Evolutionary conservation across 306 rosid genomes (phyloP), one percentile per base, ranked within the genome.

Genomic region (Cucurbita pepo): DNA sequence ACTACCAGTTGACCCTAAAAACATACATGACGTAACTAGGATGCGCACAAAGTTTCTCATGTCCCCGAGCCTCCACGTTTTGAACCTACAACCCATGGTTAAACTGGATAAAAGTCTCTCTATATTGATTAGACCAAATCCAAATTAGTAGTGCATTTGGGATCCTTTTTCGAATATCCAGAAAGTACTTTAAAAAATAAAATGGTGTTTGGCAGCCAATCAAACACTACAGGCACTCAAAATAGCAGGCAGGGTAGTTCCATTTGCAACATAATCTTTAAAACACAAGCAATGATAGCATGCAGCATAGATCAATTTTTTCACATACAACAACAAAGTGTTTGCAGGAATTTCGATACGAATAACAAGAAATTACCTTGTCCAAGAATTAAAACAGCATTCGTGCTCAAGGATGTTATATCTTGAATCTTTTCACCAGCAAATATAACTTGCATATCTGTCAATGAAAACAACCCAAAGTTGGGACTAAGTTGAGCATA

Each of bases 331-430:
- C 18, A 44, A 19, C 37, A 65, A 65, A 18, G 48, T 44, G 37
- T 18, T 45, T 21, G 7, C 54, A 45, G 19, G 72, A 66, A 22
- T 43, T 41, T 66, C 21, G 19, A 11, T 21, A 2, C 12, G 13
- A 21, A 14, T 5, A 66, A 48, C 38, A 43, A 45, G 10, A 19
- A 55, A 71, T 71, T 86, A 93, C 98, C 98, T 88, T 93, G 91
- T 86, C 96, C 98, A 77, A 90, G 94, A 85, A 90, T 75, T 84
- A 93, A 71, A 84, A 90, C 53, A 66, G 93, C 85, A 77, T 93
- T 88, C 59, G 90, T 54, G 73, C 89, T 77, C 75, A 86, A 65
- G 77, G 96, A 82, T 63, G 82, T 78, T 75, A 93, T 74, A 81
- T 90, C 97, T 79, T 87, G 93, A 79, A 90, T 86, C 88, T 83